Evolutionary conservation across 352 stramenopile genomes (phyloP).

Genomic region (Elongisporangium anandrum): DNA sequence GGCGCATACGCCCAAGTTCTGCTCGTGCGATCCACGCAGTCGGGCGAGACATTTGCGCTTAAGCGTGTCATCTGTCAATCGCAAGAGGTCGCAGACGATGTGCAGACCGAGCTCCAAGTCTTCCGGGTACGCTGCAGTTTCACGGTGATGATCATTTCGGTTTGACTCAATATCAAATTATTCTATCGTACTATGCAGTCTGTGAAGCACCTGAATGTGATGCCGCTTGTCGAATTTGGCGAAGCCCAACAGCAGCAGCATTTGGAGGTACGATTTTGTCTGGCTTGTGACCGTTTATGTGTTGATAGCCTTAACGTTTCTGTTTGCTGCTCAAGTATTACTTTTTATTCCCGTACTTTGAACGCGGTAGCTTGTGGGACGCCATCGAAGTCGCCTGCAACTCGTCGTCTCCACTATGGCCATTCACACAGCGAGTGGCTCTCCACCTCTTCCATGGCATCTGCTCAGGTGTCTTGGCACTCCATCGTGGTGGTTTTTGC

Average conservation of each 20-base stretch:
- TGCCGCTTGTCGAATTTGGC: constrained; percentile 76
- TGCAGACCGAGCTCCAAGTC: constrained; percentile 75
- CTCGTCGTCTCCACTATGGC: constrained; percentile 75
- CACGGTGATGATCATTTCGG: constrained; percentile 1
- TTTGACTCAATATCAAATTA: no score
- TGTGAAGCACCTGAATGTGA: constrained; percentile 79
- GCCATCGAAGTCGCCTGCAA: constrained; percentile 54
- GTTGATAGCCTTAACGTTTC: background rate
- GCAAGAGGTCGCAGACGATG: constrained; percentile 70
- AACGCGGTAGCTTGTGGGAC: constrained; percentile 79
- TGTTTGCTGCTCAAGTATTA: constrained; percentile 39
- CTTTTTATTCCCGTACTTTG: constrained; percentile 84
- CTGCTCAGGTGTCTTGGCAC: constrained; percentile 62
- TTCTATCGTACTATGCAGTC: constrained; percentile 21
- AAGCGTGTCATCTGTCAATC: constrained; percentile 84
- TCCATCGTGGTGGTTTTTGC: constrained; percentile 79
- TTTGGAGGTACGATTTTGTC: constrained; percentile 49
- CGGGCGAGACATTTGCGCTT: constrained; percentile 71
- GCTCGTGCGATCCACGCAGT: constrained; percentile 62
- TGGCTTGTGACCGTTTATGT: background rate
- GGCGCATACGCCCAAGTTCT: constrained; percentile 79
- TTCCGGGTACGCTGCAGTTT: constrained; percentile 39
- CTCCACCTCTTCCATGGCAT: constrained; percentile 84
- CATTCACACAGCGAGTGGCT: constrained; percentile 77
- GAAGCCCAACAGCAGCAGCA: constrained; percentile 60